These are phyloP conservation scores for Endocladia muricata DNA, from an alignment of 31 red algal genomes.

Conservation along the genomic window DNA sequence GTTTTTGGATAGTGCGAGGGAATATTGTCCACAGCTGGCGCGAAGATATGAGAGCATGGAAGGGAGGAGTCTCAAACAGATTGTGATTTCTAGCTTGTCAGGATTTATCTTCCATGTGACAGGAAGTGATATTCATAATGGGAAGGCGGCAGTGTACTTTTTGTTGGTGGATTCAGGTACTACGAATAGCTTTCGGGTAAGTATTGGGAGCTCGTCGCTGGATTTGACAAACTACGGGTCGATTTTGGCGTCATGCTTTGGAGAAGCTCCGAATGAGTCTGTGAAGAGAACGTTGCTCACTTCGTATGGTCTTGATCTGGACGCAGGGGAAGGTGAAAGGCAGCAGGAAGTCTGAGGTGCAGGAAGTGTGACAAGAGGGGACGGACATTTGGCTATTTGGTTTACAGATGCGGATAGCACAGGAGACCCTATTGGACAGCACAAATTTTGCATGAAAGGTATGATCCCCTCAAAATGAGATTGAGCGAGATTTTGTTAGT, in stretches of 20 bases:
- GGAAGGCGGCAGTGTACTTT: conserved; percentile 49
- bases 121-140: conserved; percentile 43
- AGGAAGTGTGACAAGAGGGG: background rate
- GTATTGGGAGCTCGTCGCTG: conserved; percentile 48
- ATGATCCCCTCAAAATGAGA: no score
- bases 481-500: no score
- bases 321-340: conserved; percentile 24
- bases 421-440: no score
- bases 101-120: conserved; percentile 57
- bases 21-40: conserved; percentile 43
- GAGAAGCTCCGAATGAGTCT: conserved; percentile 21
- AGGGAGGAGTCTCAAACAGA: conserved; percentile 27
- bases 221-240: conserved; percentile 38
- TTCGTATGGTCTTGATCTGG: conserved; percentile 41
- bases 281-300: conserved; percentile 40
- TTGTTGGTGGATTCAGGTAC: conserved; percentile 51
- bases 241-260: conserved; percentile 53
- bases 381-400: no score
- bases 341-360: background rate
- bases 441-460: no score
- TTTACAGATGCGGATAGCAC: no score
- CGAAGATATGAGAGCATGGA: conserved; percentile 29
- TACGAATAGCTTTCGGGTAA: conserved; percentile 53
- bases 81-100: conserved; percentile 32
- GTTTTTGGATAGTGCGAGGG: conserved; percentile 33